Evolutionary conservation across 768 basidiomycete genomes (phyloP).

Genomic region (Tephrocybe sp.): DNA sequence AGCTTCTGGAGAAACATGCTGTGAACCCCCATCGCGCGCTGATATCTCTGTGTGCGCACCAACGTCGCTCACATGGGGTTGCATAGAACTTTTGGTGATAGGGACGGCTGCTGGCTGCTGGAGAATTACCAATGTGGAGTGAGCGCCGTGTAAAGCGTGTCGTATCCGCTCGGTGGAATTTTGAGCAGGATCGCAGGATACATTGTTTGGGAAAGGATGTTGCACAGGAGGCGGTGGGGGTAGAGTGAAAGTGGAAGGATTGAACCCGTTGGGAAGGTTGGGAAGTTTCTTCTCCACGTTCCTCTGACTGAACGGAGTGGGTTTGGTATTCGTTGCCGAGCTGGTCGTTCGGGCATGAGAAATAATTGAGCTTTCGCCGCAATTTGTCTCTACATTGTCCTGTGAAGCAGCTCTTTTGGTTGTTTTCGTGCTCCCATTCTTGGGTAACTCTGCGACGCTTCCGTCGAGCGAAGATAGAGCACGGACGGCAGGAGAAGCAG

Average conservation of each 20-base stretch:
- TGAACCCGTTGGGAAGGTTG: not conserved
- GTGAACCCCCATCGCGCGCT: too few species aligned
- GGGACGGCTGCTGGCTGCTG: too few species aligned
- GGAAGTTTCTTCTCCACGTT: too few species aligned
- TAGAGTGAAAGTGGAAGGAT: conserved; percentile 3
- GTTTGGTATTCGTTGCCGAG: not conserved
- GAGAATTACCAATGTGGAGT: too few species aligned
- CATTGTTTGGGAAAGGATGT: not conserved
- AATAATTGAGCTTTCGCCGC: not conserved
- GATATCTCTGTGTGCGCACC: too few species aligned
- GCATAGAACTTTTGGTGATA: too few species aligned
- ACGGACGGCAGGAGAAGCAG: not conserved
- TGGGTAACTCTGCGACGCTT: conserved; percentile 3
- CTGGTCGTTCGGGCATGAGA: not conserved
- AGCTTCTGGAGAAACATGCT: too few species aligned
- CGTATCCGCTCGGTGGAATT: not conserved
- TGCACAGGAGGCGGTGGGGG: not conserved
- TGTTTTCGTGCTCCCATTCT: not conserved
- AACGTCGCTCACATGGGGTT: too few species aligned
- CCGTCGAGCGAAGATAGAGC: not conserved
- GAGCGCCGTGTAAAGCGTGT: not conserved
- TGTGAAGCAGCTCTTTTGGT: not conserved
- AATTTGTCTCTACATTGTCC: not conserved
- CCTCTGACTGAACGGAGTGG: too few species aligned
- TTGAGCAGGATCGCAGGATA: not conserved